Evolutionary conservation across 1,284 basidiomycete genomes (phyloP).

Genomic region (Cronartium quercuum): DNA sequence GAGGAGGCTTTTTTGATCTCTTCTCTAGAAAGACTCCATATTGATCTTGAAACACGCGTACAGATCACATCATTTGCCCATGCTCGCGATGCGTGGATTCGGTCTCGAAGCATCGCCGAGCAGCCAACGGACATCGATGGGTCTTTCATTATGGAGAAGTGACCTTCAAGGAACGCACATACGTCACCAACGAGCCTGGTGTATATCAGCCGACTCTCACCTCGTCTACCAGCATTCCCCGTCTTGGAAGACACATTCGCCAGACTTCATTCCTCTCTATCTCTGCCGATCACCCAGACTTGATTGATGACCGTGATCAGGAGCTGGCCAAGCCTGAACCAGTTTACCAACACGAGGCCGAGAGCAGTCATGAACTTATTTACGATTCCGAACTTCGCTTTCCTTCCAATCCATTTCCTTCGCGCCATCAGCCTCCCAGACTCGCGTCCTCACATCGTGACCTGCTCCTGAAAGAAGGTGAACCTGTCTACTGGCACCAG

Average conservation of each 20-base stretch:
- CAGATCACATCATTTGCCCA: slow-evolving; percentile 40
- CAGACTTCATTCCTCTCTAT: not conserved
- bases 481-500: slow-evolving; percentile 25
- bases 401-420: not conserved
- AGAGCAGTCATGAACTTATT: not conserved
- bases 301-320: not conserved
- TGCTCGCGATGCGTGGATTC: slow-evolving; percentile 48
- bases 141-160: slow-evolving; percentile 79
- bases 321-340: slow-evolving; percentile 1
- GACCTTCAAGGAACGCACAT: slow-evolving; percentile 62
- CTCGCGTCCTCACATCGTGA: not conserved
- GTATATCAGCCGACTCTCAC: slow-evolving; percentile 55
- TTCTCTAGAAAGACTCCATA: too few species aligned
- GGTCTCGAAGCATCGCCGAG: slow-evolving; percentile 53
- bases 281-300: not conserved
- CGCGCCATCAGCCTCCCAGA: not conserved
- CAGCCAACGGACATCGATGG: slow-evolving; percentile 76
- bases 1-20: not conserved
- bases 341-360: not conserved
- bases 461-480: slow-evolving; percentile 8
- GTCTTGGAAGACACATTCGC: not conserved
- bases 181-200: slow-evolving; percentile 64
- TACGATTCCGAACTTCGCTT: not conserved
- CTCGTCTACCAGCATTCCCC: not conserved
- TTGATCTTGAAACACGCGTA: too few species aligned